Evolutionary conservation across 345 rosid species (phyloP).

Genomic region (Lagerstroemia speciosa): DNA sequence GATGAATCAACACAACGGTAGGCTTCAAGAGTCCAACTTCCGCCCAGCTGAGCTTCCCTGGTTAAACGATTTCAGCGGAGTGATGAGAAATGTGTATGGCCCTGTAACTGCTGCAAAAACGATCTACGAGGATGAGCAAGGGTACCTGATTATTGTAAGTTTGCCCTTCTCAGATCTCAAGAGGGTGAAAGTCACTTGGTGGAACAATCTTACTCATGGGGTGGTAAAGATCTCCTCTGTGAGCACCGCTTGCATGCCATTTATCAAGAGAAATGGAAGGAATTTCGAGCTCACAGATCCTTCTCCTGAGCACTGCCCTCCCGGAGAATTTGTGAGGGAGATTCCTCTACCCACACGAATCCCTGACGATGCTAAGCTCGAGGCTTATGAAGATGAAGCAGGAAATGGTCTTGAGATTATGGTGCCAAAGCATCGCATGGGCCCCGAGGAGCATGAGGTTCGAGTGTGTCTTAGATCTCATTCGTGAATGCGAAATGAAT

Average conservation of each 20-base stretch:
- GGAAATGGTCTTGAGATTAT: conserved; percentile 47
- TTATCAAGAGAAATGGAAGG: conserved; percentile 41
- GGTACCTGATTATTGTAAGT: conserved; percentile 38
- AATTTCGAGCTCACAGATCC: conserved; percentile 49
- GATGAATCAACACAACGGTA: conserved; percentile 19
- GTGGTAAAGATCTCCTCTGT: conserved; percentile 46
- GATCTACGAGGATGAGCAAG: conserved; percentile 45
- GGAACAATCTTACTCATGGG: conserved; percentile 41
- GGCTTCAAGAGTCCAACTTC: conserved; percentile 25
- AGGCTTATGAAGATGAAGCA: conserved; percentile 47
- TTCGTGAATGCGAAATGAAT: conserved; percentile 15
- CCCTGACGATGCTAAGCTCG: conserved; percentile 50
- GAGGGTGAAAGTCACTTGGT: conserved; percentile 53
- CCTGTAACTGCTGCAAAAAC: conserved; percentile 56
- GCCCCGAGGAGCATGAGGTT: conserved; percentile 51
- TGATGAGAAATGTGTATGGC: conserved; percentile 46
- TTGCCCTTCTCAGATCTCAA: conserved; percentile 52
- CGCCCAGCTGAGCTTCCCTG: conserved; percentile 35
- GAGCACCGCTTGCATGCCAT: conserved; percentile 47
- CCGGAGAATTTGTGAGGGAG: conserved; percentile 49
- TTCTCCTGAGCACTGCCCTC: conserved; percentile 54
- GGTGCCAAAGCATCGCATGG: conserved; percentile 40
- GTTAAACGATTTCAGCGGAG: conserved; percentile 45
- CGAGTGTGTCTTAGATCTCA: conserved; percentile 44
- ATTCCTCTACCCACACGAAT: conserved; percentile 43